Base-by-base conservation (phyloP, 2,329 filamentous ascomycete species). In the Fusarium hostae region DNA sequence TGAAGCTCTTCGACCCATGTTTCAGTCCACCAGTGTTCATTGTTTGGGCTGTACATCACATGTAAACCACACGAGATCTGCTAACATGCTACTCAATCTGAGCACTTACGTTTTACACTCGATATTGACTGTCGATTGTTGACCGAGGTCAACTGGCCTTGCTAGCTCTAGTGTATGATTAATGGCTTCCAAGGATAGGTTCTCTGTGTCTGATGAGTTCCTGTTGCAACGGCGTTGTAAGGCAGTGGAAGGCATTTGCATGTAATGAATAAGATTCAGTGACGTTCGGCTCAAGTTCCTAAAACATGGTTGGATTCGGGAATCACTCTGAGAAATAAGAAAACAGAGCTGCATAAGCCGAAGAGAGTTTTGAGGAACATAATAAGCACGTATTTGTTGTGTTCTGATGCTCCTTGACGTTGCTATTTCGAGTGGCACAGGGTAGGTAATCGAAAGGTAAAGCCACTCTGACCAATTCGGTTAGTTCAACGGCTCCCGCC, bases 401-500 rank as follows among this genome's bases (percentile, higher is more conserved):
- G 28, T 55, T 56, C 28, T 20, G 18, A 18, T 32, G 28, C n/a
- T 24, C 16, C 37, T 24, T 45, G 52, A 45, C 9, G 20, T 13
- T 34, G 28, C 28, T 45, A 34, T 47, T 26, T n/a, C 18, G 18
- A 3, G 10, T 47, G 30, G 12, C 45, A 40, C 7, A 66, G 63
- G 63, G 63, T 68, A 67, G 16, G 22, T 18, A 6, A 8, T 20
- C 26, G 11, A 20, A n/a, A 4, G 15, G 24, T 4, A 11, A 28
- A 35, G 22, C 37, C 32, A 50, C 16, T 30, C 13, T 15, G 51
- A 43, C 40, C 20, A 52, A 63, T 34, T 40, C 28, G 52, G 52
- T 45, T 69, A 69, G 65, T 40, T 51, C 37, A 59, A 35, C 28
- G 50, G 41, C 43, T 48, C 24, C 22, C 18, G 32, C 28, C 18